Conservation (phyloP, 192 early-diverging fungal genomes). For the Podila horticola region DNA sequence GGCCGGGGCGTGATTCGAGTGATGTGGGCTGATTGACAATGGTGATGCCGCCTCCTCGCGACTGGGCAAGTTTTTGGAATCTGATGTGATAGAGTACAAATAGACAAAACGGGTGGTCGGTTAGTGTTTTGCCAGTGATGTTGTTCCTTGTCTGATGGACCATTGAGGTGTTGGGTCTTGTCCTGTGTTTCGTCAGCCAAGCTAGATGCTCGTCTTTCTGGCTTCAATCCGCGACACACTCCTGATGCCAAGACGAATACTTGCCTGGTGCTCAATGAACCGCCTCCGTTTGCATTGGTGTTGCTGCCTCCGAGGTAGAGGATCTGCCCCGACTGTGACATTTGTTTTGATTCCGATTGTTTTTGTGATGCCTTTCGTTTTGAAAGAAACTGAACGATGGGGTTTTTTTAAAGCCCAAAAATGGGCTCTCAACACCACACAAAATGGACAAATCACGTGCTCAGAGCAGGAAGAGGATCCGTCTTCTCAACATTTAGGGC, state of each 20-base stretch:
- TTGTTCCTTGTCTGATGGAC: not conserved
- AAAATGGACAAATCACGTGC: no score
- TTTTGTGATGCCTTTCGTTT: no score
- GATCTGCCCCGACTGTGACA: constrained; percentile 20
- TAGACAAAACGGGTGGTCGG: not conserved
- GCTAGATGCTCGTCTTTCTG: not conserved
- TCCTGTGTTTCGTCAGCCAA: not conserved
- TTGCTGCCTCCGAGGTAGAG: constrained; percentile 35
- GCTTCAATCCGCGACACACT: not conserved
- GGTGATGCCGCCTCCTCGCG: constrained; percentile 24
- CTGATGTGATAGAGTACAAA: constrained; percentile 1
- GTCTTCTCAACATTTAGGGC: no score
- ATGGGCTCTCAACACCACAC: no score
- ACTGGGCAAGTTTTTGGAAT: constrained; percentile 37
- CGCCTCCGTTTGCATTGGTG: constrained; percentile 17
- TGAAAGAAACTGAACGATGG: no score
- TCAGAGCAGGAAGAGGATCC: no score
- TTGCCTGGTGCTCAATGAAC: constrained; percentile 43
- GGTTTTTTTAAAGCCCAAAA: no score
- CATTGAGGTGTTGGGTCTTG: not conserved
- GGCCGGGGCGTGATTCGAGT: constrained; percentile 12
- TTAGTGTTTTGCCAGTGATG: not conserved
- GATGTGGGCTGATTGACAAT: constrained; percentile 27
- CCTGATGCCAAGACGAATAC: not conserved
- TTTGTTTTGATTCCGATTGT: no score